Evolutionary conservation across 306 rosid genomes (phyloP), one percentile per base, ranked within the genome.

Genomic region (Pyrus bretschneideri): DNA sequence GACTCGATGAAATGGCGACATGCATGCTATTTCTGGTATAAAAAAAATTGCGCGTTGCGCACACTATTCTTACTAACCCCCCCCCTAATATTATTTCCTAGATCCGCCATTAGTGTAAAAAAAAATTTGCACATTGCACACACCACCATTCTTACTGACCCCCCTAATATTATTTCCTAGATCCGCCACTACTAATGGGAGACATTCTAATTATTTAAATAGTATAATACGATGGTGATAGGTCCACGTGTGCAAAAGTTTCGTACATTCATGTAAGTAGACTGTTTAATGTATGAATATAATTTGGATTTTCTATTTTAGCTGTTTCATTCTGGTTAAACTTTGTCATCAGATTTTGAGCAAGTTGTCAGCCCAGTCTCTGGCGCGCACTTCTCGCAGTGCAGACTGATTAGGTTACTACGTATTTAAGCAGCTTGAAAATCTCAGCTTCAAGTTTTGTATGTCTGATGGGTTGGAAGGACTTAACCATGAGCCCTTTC

Each of bases 301-400:
- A 52, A 11, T 21, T 21, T 55, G 22, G 15, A 27, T 22, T 62
- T 49, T 49, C 49, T 10, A 33, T 35, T 17, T 73, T 25, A 67
- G 57, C 29, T 25, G 57, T 35, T 80, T 84, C 82, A 79, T 69
- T 63, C 71, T 76, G 83, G 33, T 82, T 76, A 67, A 78, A 17
- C 76, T 67, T 82, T 59, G 63, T 78, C 71, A 66, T 82, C 96
- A 95, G 98, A 92, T 90, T 88, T 95, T 72, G 90, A 88, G 86
- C 88, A 69, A 76, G 81, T 85, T 61, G 78, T 82, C 82, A 94
- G 99, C 84, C 99, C 97, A n/a, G 86, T 90, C 79, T 90, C 97
- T 66, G 91, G 92, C 52, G 92, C 97, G 8, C 97, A 95, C 84
- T 92, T 95, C 81, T 95, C 92, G 15, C 99, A 95, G 87, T 89